Conservation (phyloP, 345 rosid genomes). For the Gynandropsis gynandra region DNA sequence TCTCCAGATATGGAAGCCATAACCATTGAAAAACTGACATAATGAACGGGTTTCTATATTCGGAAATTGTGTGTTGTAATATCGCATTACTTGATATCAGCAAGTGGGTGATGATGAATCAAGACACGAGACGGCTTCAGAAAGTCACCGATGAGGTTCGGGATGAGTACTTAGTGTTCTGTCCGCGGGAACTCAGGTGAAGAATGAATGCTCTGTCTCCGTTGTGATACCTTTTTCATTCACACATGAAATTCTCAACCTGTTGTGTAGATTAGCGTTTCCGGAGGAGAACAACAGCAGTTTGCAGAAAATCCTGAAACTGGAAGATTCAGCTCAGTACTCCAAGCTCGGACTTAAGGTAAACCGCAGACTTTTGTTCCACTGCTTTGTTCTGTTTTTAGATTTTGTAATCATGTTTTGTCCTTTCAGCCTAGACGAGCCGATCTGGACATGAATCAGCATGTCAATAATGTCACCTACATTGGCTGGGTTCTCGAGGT, state of each 20-base stretch:
- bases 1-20: too few species aligned
- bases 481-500: constrained; percentile 97
- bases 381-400: background rate
- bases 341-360: constrained; percentile 74
- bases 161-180: constrained; percentile 65
- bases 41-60: too few species aligned
- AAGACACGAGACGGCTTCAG: constrained; percentile 85
- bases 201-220: constrained; percentile 10
- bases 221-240: background rate
- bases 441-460: constrained; percentile 98
- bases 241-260: background rate
- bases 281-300: constrained; percentile 72
- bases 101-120: constrained; percentile 99
- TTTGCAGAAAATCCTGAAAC: constrained; percentile 64
- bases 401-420: background rate
- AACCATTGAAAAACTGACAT: too few species aligned
- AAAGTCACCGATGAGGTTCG: constrained; percentile 82
- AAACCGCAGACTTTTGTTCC: constrained; percentile 14
- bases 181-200: constrained; percentile 70
- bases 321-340: constrained; percentile 64
- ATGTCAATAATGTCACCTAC: constrained; percentile 83
- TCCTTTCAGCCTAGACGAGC: constrained; percentile 70
- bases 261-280: constrained; percentile 52
- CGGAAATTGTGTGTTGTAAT: background rate
- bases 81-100: constrained; percentile 35